Conservation (phyloP, 768 basidiomycete species). For the Suillus americanus region DNA sequence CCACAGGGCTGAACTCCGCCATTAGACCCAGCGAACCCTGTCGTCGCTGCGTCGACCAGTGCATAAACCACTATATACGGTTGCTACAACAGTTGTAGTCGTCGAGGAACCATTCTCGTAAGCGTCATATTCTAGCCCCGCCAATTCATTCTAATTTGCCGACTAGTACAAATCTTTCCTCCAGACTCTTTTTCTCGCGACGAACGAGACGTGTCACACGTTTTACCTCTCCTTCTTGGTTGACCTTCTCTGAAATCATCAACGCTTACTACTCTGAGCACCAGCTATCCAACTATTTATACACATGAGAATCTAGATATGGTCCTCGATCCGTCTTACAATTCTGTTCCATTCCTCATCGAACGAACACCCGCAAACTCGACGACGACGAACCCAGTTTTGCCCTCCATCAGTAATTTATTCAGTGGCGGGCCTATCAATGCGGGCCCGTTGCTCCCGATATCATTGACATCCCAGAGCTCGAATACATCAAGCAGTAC, state of each 20-base stretch:
- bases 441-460: background rate
- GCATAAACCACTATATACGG: background rate
- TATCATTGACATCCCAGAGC: background rate
- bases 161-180: background rate
- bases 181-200: background rate
- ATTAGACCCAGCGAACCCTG: background rate
- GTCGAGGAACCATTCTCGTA: slow-evolving; percentile 1
- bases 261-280: background rate
- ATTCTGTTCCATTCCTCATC: background rate
- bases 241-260: background rate
- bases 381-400: background rate
- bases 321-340: background rate
- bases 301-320: background rate
- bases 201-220: background rate
- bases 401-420: background rate
- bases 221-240: background rate
- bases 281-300: background rate
- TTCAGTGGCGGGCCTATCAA: background rate
- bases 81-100: background rate
- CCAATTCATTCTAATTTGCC: background rate
- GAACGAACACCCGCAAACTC: background rate
- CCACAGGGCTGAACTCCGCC: background rate
- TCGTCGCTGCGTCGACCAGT: slow-evolving; percentile 4
- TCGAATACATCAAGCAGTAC: background rate
- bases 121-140: slow-evolving; percentile 3